Percentiles rank a stretch among this genome's conserved stretches.
These are phyloP conservation scores for Auricularia sp. DNA, from an alignment of 768 basidiomycete genomes.

Conservation along the genomic window DNA sequence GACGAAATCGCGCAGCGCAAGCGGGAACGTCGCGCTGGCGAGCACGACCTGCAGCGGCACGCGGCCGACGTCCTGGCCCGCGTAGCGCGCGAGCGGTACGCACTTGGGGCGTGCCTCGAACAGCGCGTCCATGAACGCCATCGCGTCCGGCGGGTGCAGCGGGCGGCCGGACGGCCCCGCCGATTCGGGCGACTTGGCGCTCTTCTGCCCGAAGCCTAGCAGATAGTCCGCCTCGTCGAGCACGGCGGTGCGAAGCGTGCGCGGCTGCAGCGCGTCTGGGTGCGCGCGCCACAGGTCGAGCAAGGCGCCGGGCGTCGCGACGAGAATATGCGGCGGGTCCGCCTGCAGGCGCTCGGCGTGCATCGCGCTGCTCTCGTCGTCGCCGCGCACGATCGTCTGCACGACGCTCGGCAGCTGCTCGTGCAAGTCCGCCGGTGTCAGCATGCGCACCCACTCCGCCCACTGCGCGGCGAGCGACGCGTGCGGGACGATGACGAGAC, in stretches of 20 bases:
- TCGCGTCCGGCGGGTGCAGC: slow-evolving; percentile 41
- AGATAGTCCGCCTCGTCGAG: slow-evolving; percentile 74
- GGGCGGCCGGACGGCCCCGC: slow-evolving; percentile 39
- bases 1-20: neutral
- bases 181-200: slow-evolving; percentile 26
- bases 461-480: slow-evolving; percentile 62
- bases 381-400: slow-evolving; percentile 51
- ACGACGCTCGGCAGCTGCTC: slow-evolving; percentile 28
- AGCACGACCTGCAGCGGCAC: slow-evolving; percentile 4
- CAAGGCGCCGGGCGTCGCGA: slow-evolving; percentile 62
- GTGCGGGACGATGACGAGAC: slow-evolving; percentile 63
- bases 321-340: slow-evolving; percentile 53
- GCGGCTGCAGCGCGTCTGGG: slow-evolving; percentile 34
- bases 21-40: slow-evolving; percentile 4
- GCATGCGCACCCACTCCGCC: slow-evolving; percentile 43
- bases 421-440: slow-evolving; percentile 22
- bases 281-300: slow-evolving; percentile 44
- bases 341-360: slow-evolving; percentile 31
- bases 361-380: slow-evolving; percentile 29
- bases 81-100: slow-evolving; percentile 43
- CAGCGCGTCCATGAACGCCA: slow-evolving; percentile 46
- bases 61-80: slow-evolving; percentile 21
- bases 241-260: slow-evolving; percentile 44
- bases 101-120: slow-evolving; percentile 31
- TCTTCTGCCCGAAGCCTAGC: slow-evolving; percentile 38